Conservation (phyloP, 345 rosid species). For the Pistacia atlantica region DNA sequence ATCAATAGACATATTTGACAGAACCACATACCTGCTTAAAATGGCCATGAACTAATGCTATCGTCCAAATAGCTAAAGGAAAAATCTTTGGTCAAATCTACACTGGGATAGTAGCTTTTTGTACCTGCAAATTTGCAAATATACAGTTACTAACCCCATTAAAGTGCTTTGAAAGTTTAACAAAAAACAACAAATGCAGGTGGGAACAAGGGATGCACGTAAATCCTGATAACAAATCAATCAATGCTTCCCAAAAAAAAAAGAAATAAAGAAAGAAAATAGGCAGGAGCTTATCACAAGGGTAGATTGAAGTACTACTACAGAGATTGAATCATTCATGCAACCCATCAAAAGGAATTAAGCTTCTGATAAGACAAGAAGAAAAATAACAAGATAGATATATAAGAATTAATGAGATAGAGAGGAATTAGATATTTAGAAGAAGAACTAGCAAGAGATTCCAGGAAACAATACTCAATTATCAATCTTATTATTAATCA, state of each 20-base stretch:
- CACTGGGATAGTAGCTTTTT: conserved; percentile 94
- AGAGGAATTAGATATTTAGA: too few species aligned
- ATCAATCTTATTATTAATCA: too few species aligned
- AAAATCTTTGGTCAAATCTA: conserved; percentile 95
- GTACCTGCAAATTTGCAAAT: conserved; percentile 63
- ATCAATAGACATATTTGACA: background rate
- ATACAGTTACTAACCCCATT: conserved; percentile 4
- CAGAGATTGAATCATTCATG: background rate
- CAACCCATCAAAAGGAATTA: background rate
- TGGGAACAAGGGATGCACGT: background rate
- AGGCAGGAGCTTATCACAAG: background rate
- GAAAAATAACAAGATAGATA: too few species aligned
- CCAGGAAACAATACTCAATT: too few species aligned
- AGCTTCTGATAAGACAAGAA: too few species aligned
- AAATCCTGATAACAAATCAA: background rate
- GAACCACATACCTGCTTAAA: conserved; percentile 76
- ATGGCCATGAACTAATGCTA: conserved; percentile 93
- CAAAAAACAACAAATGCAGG: background rate
- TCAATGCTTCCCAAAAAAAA: background rate
- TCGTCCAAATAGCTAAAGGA: conserved; percentile 96
- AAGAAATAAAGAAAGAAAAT: too few species aligned
- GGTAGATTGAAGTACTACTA: background rate
- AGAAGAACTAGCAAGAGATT: too few species aligned
- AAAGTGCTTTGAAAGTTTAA: conserved; percentile 10
- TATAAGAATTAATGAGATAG: too few species aligned